A percentile compares a stretch with the other conserved stretches of the same genome.
phyloP scores from a whole-genome alignment of 2,329 filamentous ascomycete species.

The Colletotrichum theobromicola region DNA sequence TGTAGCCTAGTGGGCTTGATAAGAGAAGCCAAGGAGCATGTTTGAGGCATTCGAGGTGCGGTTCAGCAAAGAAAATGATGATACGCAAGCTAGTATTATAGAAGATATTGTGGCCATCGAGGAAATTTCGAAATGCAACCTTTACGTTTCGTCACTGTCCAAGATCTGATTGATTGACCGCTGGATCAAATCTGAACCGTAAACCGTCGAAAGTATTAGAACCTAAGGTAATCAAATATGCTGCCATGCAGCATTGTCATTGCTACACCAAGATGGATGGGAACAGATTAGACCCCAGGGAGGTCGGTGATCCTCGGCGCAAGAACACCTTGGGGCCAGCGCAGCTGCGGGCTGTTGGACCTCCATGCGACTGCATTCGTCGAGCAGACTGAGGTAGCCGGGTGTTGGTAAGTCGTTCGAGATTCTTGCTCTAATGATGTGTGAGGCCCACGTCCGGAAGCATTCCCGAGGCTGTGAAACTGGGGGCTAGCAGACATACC shows the following conservation, averaged over 20 bases:
- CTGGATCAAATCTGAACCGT: background rate
- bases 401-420: background rate
- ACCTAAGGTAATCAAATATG: background rate
- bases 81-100: background rate
- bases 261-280: background rate
- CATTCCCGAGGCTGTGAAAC: background rate
- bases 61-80: background rate
- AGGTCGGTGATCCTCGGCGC: background rate
- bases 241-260: background rate
- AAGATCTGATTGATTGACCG: background rate
- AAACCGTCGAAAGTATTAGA: background rate
- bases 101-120: accelerated
- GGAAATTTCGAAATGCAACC: background rate
- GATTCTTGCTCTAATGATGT: accelerated
- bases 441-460: background rate
- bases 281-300: background rate
- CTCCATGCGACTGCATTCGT: background rate
- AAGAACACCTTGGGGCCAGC: background rate
- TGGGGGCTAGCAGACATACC: background rate
- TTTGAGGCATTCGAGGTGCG: background rate
- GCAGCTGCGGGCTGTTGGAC: background rate
- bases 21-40: accelerated
- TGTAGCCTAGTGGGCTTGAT: accelerated
- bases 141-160: background rate
- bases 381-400: background rate